phyloP scores from a whole-genome alignment of 768 basidiomycete genomes.

The Lactarius pseudohatsudake region DNA sequence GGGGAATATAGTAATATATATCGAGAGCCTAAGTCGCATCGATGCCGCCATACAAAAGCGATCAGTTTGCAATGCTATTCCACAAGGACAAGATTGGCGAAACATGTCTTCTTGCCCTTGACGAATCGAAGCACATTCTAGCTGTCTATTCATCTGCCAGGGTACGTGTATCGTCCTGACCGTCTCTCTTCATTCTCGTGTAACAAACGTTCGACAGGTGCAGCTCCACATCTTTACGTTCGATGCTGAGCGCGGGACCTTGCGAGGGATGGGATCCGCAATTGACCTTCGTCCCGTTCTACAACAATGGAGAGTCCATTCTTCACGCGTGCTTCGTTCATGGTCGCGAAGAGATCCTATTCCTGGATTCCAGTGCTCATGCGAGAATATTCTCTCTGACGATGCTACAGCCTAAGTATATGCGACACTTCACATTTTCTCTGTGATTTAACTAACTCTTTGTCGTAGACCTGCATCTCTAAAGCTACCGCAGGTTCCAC shows the following conservation, averaged over 20 bases:
- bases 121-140: constrained; percentile 52
- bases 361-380: constrained; percentile 46
- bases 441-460: not conserved
- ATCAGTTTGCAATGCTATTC: constrained; percentile 30
- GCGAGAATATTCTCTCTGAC: constrained; percentile 54
- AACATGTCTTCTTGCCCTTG: constrained; percentile 48
- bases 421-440: not conserved
- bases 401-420: constrained; percentile 53
- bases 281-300: constrained; percentile 48
- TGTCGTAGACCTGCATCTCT: constrained; percentile 45
- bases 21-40: constrained; percentile 16
- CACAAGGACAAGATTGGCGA: constrained; percentile 49
- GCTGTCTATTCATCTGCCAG: constrained; percentile 46
- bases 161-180: constrained; percentile 32
- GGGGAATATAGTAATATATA: constrained; percentile 18
- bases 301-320: constrained; percentile 35
- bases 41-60: constrained; percentile 8
- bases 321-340: constrained; percentile 45
- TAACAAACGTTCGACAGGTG: constrained; percentile 27
- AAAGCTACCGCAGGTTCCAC: constrained; percentile 39
- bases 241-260: constrained; percentile 44
- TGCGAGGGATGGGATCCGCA: constrained; percentile 44
- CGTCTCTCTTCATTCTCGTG: not conserved
- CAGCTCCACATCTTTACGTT: constrained; percentile 48
- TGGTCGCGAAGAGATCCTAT: constrained; percentile 53